Evolutionary conservation across 768 basidiomycete species (phyloP).

Genomic region (Leucosporidium scottii): DNA sequence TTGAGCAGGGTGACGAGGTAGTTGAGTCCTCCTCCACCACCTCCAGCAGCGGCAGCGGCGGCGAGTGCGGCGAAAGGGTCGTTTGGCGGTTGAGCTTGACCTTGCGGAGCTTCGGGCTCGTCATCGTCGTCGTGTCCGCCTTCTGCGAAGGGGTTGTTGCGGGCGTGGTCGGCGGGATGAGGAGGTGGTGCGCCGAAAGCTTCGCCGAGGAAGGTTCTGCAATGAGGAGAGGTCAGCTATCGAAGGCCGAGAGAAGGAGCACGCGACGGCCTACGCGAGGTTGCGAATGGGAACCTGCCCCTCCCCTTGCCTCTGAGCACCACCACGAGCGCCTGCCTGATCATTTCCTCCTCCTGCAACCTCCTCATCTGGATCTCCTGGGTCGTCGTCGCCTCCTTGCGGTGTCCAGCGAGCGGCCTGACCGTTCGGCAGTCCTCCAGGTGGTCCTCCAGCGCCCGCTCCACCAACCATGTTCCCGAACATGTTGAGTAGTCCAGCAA

Average conservation of each 20-base stretch:
- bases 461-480: background rate
- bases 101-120: background rate
- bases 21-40: background rate
- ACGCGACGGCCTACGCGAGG: background rate
- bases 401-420: background rate
- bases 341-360: background rate
- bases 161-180: slow-evolving; percentile 24
- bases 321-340: no score
- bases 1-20: slow-evolving; percentile 15
- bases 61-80: background rate
- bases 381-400: background rate
- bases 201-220: slow-evolving; percentile 24
- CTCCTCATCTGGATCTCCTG: slow-evolving; percentile 9
- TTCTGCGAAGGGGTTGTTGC: slow-evolving; percentile 33
- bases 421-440: background rate
- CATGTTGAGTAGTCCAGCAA: background rate
- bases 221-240: background rate
- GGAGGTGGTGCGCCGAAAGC: slow-evolving; percentile 17
- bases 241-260: background rate
- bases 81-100: background rate
- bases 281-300: slow-evolving; percentile 23
- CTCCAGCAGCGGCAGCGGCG: background rate
- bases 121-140: slow-evolving; percentile 7
- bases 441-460: slow-evolving; percentile 2
- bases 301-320: background rate